Conservation (phyloP, 129 eudicot genomes). For the Artemisia argyi region DNA sequence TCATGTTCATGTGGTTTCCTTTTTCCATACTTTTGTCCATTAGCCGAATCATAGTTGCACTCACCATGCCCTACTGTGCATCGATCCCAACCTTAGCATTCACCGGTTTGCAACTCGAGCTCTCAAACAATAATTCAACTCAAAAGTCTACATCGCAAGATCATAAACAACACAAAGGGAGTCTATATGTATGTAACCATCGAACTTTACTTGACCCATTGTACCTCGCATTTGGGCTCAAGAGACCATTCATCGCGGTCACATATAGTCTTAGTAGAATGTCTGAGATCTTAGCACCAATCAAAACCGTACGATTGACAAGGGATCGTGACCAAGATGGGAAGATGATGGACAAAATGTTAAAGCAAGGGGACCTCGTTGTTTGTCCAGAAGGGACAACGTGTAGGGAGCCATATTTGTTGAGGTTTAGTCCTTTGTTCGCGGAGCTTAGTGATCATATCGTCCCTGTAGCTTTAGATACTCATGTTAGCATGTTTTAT, state of each 20-base stretch:
- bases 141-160: not conserved
- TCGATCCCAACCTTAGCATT: conserved; percentile 34
- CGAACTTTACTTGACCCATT: conserved; percentile 68
- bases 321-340: conserved; percentile 53
- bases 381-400: conserved; percentile 94
- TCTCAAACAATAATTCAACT: conserved; percentile 21
- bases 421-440: conserved; percentile 70
- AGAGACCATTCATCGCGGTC: conserved; percentile 50
- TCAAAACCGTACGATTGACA: conserved; percentile 57
- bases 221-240: conserved; percentile 42
- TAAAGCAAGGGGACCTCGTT: conserved; percentile 59
- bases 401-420: conserved; percentile 71
- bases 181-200: conserved; percentile 71
- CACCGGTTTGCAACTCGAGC: conserved; percentile 44
- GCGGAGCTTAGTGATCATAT: conserved; percentile 59
- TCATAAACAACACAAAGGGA: conserved; percentile 38
- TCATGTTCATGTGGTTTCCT: conserved; percentile 71
- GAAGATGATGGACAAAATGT: conserved; percentile 45
- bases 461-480: conserved; percentile 68
- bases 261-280: conserved; percentile 63
- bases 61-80: conserved; percentile 32
- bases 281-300: conserved; percentile 66
- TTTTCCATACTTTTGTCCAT: conserved; percentile 43
- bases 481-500: conserved; percentile 60
- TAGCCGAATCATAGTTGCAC: conserved; percentile 33